These are phyloP conservation scores for Miscanthus lutarioriparius DNA, from an alignment of 176 grass and related monocot species.

Conservation along the genomic window DNA sequence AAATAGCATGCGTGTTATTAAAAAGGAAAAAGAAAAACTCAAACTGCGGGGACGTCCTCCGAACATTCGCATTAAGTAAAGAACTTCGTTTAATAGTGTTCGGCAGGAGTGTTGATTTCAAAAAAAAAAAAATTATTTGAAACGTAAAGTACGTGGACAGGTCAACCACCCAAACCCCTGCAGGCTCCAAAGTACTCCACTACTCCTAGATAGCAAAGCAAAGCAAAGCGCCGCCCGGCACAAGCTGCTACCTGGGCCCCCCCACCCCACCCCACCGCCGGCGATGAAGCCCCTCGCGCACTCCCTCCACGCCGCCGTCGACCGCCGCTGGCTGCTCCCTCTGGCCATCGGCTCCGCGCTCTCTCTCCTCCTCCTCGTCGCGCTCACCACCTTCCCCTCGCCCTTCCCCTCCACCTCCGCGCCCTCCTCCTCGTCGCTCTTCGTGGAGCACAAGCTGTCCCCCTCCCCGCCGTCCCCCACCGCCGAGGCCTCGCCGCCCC, in stretches of 20 bases:
- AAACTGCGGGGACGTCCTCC: no score
- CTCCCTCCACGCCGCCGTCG: slow-evolving; percentile 31
- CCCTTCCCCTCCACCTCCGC: slow-evolving; percentile 29
- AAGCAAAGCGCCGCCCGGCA: no score
- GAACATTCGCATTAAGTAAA: no score
- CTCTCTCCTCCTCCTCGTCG: slow-evolving; percentile 42
- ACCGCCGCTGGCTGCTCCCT: slow-evolving; percentile 55
- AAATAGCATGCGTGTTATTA: no score
- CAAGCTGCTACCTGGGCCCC: neutral
- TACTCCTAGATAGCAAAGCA: no score
- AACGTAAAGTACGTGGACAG: neutral
- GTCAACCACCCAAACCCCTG: neutral
- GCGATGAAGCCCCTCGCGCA: slow-evolving; percentile 42
- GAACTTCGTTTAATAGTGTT: no score
- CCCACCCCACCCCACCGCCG: neutral
- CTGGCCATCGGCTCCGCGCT: slow-evolving; percentile 41
- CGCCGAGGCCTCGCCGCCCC: slow-evolving; percentile 12
- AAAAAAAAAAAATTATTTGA: no score
- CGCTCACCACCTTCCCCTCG: slow-evolving; percentile 39
- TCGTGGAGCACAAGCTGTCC: slow-evolving; percentile 67
- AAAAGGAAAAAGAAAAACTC: no score
- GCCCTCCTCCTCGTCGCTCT: slow-evolving; percentile 19
- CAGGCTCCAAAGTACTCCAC: neutral
- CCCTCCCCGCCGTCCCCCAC: slow-evolving; percentile 9
- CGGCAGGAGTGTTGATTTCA: no score